These are phyloP conservation scores for Exobasidium rhododendri DNA, from an alignment of 1,284 basidiomycete genomes.

Conservation along the genomic window DNA sequence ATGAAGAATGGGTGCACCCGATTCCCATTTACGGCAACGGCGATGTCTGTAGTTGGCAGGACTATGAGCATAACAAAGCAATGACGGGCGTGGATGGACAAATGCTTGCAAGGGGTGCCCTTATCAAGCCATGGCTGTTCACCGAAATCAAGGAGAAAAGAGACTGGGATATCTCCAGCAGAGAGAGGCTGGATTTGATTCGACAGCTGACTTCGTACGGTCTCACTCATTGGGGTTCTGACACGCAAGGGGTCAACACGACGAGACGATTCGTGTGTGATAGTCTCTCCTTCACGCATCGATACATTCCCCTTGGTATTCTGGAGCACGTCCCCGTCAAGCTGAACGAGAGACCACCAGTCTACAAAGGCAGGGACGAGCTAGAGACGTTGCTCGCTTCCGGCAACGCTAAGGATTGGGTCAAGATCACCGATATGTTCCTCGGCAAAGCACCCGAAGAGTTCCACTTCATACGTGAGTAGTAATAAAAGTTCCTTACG, in stretches of 20 bases:
- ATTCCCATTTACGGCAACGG: constrained; percentile 95
- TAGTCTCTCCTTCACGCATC: constrained; percentile 81
- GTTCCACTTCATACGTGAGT: constrained; percentile 61
- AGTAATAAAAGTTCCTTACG: too few relatives aligned
- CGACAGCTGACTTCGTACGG: constrained; percentile 56
- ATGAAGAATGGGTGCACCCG: constrained; percentile 61
- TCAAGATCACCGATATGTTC: constrained; percentile 93
- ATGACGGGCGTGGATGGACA: constrained; percentile 81
- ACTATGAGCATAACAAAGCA: constrained; percentile 76
- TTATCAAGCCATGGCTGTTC: constrained; percentile 78
- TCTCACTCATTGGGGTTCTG: constrained; percentile 50
- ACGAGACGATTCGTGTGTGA: constrained; percentile 91
- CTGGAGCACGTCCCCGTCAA: constrained; percentile 77
- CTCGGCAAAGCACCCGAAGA: constrained; percentile 67
- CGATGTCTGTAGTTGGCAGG: constrained; percentile 82
- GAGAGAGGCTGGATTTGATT: constrained; percentile 83
- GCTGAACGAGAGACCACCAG: constrained; percentile 85
- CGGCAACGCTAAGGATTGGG: constrained; percentile 82
- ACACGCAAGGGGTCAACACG: constrained; percentile 73
- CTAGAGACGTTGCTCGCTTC: constrained; percentile 77
- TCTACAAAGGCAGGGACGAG: constrained; percentile 79
- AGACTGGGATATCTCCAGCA: constrained; percentile 83
- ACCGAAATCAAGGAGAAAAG: constrained; percentile 84
- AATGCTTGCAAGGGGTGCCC: constrained; percentile 89
- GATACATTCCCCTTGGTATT: constrained; percentile 88